Base-by-base conservation (phyloP, 176 grass and related monocot species). In the Cymbopogon citratus region DNA sequence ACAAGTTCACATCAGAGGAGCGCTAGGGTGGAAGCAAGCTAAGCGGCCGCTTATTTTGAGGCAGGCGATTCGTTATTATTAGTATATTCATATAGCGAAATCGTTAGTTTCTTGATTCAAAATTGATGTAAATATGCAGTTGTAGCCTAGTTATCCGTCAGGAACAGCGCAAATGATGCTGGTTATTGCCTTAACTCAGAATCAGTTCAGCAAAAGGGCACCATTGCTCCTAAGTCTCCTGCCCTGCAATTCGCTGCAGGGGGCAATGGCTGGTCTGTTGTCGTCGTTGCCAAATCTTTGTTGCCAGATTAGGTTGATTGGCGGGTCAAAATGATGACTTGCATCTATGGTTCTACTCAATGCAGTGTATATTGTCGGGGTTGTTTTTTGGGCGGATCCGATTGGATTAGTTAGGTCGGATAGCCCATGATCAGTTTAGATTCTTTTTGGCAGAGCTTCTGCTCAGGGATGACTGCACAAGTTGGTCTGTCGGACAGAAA, bases 1-100 rank as follows among this genome's bases (percentile, higher is more conserved):
- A 33, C 31, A 33, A 33, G 31, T 33, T 94, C 87, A 94, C 80
- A 31, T 91, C 89, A 0, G 92, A 94, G 86, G 89, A 94, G 66
- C 84, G 92, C 29, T 94, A 91, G 82, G 67, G 34, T 25, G 65
- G 66, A 5, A 15, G 38, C n/a, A 71, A 45, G 28, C 59, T 4
- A 60, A 31, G 31, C 31, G 26, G 28, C 5, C n/a, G 7, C 40
- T 61, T 36, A 40, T 86, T 79, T 69, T 34, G 85, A 69, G 63
- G 44, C 79, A 29, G 78, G 63, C 76, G 60, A 76, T 81, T 85
- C 34, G 21, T 63, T 80, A 40, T 44, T 81, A 85, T 18, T 49
- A 49, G 64, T 70, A 68, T 18, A 66, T 18, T 48, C 73, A 66
- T 78, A 73, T 78, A 83, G 84, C 68, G 39, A 83, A 74, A 51